Percentiles rank a stretch among this genome's conserved stretches.
Conservation (phyloP, 1,284 basidiomycete genomes). For the Fomes fomentarius region DNA sequence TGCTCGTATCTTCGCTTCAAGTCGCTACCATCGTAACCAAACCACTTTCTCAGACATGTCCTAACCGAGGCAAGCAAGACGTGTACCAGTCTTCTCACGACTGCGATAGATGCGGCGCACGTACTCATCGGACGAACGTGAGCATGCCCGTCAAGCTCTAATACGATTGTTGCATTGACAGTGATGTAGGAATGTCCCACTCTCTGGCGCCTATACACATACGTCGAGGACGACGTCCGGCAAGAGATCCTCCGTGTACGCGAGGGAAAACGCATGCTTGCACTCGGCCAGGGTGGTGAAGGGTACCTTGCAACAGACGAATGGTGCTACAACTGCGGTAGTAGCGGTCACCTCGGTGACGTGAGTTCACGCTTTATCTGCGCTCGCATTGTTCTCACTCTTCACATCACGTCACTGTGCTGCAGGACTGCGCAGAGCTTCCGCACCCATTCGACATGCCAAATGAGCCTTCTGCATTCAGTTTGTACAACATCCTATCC, state of each 20-base stretch:
- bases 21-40: neutral
- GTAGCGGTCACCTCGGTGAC: slow-evolving; percentile 83
- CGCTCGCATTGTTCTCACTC: neutral
- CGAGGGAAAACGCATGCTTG: slow-evolving; percentile 48
- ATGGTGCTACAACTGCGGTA: slow-evolving; percentile 92
- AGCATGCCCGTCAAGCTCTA: slow-evolving; percentile 29
- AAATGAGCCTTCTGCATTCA: slow-evolving; percentile 76
- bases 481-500: slow-evolving; percentile 62
- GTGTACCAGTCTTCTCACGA: slow-evolving; percentile 43
- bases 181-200: slow-evolving; percentile 80
- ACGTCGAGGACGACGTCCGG: slow-evolving; percentile 63
- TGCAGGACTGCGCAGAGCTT: slow-evolving; percentile 71
- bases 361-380: slow-evolving; percentile 49
- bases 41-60: slow-evolving; percentile 65
- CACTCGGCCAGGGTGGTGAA: slow-evolving; percentile 75
- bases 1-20: slow-evolving; percentile 25
- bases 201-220: slow-evolving; percentile 87
- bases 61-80: slow-evolving; percentile 53
- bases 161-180: neutral
- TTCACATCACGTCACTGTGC: neutral
- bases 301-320: slow-evolving; percentile 71
- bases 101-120: slow-evolving; percentile 80
- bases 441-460: slow-evolving; percentile 53
- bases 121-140: slow-evolving; percentile 71
- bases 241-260: slow-evolving; percentile 50